Evolutionary conservation across 768 basidiomycete genomes (phyloP), one percentile per base, ranked within the genome.

Genomic region (Panus rudis): DNA sequence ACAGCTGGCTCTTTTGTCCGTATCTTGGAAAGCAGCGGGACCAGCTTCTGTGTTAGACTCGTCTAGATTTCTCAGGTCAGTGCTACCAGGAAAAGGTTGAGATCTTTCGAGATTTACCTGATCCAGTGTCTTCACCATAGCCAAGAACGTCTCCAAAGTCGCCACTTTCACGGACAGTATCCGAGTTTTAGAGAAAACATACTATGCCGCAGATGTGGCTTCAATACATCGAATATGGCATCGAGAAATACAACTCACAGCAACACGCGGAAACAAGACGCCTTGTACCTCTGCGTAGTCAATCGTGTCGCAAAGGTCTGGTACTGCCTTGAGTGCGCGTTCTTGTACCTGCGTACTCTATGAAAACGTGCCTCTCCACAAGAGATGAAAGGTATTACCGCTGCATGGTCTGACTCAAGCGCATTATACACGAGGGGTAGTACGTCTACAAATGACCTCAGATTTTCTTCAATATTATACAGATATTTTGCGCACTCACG

Each of bases 1-100:
- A 98, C 94, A 38, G 84, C 80, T 8, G 94, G 94, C 58, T 97
- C 93, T 60, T 92, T 94, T 4, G 94, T 97, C 27, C 92, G 81
- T 49, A 98, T 96, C 61, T 91, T 96, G 0, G 92, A 85, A 20
- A 99, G 71, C 13, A 98, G 64, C 2, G 96, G 96, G 3, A 97
- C 94, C 16, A 99, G 73, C 61, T 96, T 97, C 56, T 94, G 92
- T 1, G 96, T 97, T 40, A 99, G 60, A 55, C 85, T 93, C 31
- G 78, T 67, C 85, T 90, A 28, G 20, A 30, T n/a, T n/a, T n/a
- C n/a, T n/a, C 20, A 12, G 12, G 43, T 43, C n/a, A 43, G 43
- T 4, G n/a, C 21, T 20, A 13, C 45, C 21, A 30, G 49, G 39
- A 10, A 42, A 33, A 4, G 13, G 20, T 19, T 6, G n/a, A 46